A percentile compares a stretch with the other conserved stretches of the same genome.
Evolutionary conservation across 306 rosid genomes (phyloP).

Genomic region (Macrotyloma uniflorum): DNA sequence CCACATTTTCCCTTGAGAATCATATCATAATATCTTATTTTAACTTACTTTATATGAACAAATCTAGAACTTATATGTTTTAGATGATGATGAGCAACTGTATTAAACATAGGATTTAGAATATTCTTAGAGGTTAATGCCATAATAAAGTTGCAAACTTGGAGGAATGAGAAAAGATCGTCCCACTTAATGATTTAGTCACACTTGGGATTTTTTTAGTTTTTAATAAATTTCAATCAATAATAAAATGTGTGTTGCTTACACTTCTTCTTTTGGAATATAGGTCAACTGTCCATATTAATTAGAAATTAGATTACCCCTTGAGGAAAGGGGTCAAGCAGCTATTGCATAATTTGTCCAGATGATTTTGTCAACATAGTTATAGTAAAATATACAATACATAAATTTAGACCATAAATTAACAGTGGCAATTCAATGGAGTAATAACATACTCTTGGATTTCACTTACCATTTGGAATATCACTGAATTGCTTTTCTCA

Average conservation of each 20-base stretch:
- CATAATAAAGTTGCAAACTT: neutral
- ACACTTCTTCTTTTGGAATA: neutral
- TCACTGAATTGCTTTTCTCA: neutral
- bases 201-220: no score
- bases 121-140: neutral
- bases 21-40: neutral
- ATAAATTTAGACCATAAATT: neutral
- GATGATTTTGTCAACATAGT: neutral
- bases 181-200: no score
- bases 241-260: no score
- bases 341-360: neutral
- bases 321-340: neutral
- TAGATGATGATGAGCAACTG: neutral
- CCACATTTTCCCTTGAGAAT: neutral
- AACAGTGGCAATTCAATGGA: neutral
- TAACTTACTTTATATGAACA: neutral
- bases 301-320: neutral
- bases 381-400: neutral
- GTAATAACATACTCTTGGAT: neutral
- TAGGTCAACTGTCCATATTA: neutral
- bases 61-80: neutral
- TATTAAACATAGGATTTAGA: neutral
- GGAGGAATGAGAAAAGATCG: no score
- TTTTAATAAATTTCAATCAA: no score
- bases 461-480: neutral